Base-by-base conservation (phyloP, 2,329 filamentous ascomycete genomes). In the Didymella keratinophila region DNA sequence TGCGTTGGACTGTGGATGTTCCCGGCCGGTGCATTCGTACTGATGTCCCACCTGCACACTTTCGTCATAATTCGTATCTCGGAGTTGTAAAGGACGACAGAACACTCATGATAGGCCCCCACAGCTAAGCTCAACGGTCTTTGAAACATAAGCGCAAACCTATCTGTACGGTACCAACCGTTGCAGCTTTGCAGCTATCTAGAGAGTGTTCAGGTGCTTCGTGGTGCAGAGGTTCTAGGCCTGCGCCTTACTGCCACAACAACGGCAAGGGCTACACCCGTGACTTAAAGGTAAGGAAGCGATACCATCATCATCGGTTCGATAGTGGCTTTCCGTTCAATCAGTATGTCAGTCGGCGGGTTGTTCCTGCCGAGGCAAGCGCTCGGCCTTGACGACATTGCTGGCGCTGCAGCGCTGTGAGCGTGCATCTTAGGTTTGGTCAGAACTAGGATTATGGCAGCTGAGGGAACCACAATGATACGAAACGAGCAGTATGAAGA, bases 171-270 rank as follows among this genome's bases (percentile, higher is more conserved):
- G 34, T 21, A 34, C 32, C 20, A 47, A 25, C 20, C 16, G 20
- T 44, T 23, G 16, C 9, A 20, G 32, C 12, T 20, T 4, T 23
- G 28, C 5, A 23, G 36, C 28, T 30, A 6, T 37, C 34, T 25
- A 27, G 39, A 10, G 28, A n/a, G 21, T 32, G 21, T 25, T 30
- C 28, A 34, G 45, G 55, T 27, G 23, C 25, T 34, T 30, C 16
- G 23, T 32, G 20, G 39, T 39, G 45, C 30, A 48, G 8, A n/a
- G n/a, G 50, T 44, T 57, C 50, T 49, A 58, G 56, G 25, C 50
- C 50, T 45, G 20, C 50, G 56, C 56, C 45, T 44, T 30, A 45
- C 10, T 25, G 20, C 18, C 45, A 50, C 50, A 46, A 20, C 34
- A 48, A 49, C 32, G 41, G 46, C 10, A 41, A 32, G 32, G 12